Conservation (phyloP, 2,329 filamentous ascomycete species). For the Colletotrichum sojae region DNA sequence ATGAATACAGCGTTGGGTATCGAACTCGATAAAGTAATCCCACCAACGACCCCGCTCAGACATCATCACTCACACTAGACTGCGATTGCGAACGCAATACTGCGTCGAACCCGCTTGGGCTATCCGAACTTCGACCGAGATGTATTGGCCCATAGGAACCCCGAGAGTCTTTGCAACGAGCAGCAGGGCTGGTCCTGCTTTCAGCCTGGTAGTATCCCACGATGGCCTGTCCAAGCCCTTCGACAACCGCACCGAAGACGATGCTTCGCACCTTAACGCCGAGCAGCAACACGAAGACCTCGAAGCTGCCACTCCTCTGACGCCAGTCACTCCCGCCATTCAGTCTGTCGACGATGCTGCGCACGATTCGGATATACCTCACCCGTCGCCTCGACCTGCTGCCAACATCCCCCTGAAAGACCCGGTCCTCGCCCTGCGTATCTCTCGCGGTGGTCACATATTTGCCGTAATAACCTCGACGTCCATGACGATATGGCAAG, state of each 20-base stretch:
- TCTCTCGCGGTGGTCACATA: conserved; percentile 83
- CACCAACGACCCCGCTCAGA: conserved; percentile 8
- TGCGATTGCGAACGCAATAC: conserved; percentile 25
- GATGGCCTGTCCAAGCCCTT: conserved; percentile 68
- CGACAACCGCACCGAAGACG: conserved; percentile 48
- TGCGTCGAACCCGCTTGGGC: neutral
- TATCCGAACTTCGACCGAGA: conserved; percentile 58
- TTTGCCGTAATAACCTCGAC: conserved; percentile 91
- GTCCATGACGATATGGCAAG: conserved; percentile 96
- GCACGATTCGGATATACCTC: conserved; percentile 47
- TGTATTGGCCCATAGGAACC: conserved; percentile 94
- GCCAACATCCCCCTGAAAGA: conserved; percentile 66
- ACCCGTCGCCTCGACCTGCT: conserved; percentile 47
- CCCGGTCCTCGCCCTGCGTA: conserved; percentile 80
- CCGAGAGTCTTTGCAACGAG: conserved; percentile 86
- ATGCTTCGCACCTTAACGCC: conserved; percentile 45
- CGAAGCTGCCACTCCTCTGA: conserved; percentile 56
- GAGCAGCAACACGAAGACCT: conserved; percentile 51
- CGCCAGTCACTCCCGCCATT: conserved; percentile 70
- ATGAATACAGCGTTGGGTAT: conserved; percentile 33
- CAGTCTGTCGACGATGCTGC: conserved; percentile 70
- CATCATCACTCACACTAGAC: conserved; percentile 10
- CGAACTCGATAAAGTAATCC: conserved; percentile 28
- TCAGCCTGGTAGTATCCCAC: conserved; percentile 68
- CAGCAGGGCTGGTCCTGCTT: conserved; percentile 70